Evolutionary conservation across 768 basidiomycete genomes (phyloP), one percentile per base, ranked within the genome.

Genomic region (Kwoniella sp.): DNA sequence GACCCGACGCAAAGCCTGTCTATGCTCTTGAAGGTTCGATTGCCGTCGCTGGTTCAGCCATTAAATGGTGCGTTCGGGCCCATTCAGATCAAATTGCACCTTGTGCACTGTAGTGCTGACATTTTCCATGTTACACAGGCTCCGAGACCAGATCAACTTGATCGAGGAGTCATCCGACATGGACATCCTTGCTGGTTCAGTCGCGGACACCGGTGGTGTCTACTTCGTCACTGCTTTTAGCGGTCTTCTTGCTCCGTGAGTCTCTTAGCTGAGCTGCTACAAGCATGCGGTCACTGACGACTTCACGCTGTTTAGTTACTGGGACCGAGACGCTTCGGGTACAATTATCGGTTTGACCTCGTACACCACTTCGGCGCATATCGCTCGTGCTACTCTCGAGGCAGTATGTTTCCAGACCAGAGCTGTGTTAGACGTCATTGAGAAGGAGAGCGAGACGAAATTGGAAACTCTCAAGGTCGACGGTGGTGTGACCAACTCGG

Each of bases 181-280:
- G 75, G 97, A 97, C 75, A 84, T 83, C 5, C 86, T 98, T 31
- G 94, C 92, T 1, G 86, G 85, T 2, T 85, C 87, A 37, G 92
- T 89, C 53, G 82, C 86, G 4, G 87, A 89, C 71, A 89, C 91
- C 0, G 94, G 91, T 37, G 95, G 95, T 8, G 85, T 96, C 30
- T 97, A 91, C 83, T 99, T 98, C 74, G 95, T 98, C 37, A 95
- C 95, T 0, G 94, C 93, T 7, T 97, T 99, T 83, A 90, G 89
- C 45, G 96, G 96, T 61, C 85, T 99, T 26, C 87, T 99, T 28
- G 96, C 96, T 22, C 96, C 96, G 5, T 96, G 92, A 82, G 68
- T 64, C 4, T 15, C 23, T 0, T 55, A 15, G 13, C 22, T 57
- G 2, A n/a, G 23, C 22, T 28, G n/a, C n/a, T n/a, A n/a, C n/a